Percentiles rank a stretch among this genome's conserved stretches.
Conservation (phyloP, 2,329 filamentous ascomycete species). For the Madurella mycetomatis region DNA sequence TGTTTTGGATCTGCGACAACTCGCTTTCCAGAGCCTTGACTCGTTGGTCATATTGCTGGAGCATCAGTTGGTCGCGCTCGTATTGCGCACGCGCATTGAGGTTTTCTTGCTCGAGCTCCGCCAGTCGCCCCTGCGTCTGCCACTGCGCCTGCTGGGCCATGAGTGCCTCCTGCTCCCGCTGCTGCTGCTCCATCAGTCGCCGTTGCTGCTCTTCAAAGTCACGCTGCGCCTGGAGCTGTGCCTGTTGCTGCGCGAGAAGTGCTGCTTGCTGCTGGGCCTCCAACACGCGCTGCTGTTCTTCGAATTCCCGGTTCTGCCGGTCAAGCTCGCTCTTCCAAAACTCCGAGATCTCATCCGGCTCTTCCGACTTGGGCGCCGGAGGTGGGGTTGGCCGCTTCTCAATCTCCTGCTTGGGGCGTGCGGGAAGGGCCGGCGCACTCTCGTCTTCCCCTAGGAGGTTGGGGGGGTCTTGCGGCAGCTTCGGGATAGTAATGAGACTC, state of each 20-base stretch:
- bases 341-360: conserved; percentile 92
- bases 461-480: conserved; percentile 88
- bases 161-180: conserved; percentile 84
- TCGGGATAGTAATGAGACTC: conserved; percentile 91
- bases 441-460: conserved; percentile 84
- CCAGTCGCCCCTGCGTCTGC: conserved; percentile 92
- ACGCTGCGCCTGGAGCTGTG: conserved; percentile 77
- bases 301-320: conserved; percentile 89
- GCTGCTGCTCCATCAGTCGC: conserved; percentile 80
- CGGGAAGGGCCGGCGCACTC: conserved; percentile 74
- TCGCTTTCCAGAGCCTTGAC: conserved; percentile 92
- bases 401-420: conserved; percentile 71
- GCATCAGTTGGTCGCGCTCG: conserved; percentile 92
- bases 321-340: conserved; percentile 96
- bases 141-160: conserved; percentile 84
- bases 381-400: conserved; percentile 66
- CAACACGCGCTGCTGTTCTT: conserved; percentile 84
- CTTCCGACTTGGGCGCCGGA: conserved; percentile 62
- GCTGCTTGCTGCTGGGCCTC: conserved; percentile 83
- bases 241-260: conserved; percentile 74
- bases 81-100: conserved; percentile 91
- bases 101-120: conserved; percentile 92
- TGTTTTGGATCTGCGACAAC: conserved; percentile 73
- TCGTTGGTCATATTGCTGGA: conserved; percentile 92
- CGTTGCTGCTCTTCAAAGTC: conserved; percentile 98